Evolutionary conservation across 1,139 yeast species (phyloP).

Genomic region (Casaregolazyma lundiana): DNA sequence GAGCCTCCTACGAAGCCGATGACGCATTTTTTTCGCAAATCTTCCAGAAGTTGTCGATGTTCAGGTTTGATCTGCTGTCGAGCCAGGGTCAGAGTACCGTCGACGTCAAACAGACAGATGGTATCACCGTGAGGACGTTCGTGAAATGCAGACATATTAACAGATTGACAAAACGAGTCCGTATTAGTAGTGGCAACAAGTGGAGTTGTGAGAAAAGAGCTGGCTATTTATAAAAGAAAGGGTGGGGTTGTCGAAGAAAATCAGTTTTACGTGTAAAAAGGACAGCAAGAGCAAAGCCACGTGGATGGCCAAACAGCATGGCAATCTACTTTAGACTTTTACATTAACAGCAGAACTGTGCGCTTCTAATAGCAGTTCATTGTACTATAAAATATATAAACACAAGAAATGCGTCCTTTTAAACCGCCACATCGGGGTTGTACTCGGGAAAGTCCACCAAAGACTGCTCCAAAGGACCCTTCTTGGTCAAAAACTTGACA

Average conservation of each 20-base stretch:
- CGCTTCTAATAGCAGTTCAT: background rate
- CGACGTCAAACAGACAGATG: slow-evolving; percentile 87
- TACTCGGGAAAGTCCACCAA: slow-evolving; percentile 92
- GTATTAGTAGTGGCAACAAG: background rate
- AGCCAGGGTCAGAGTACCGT: slow-evolving; percentile 97
- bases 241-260: too few species aligned
- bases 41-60: slow-evolving; percentile 63
- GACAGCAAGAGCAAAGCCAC: too few species aligned
- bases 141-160: slow-evolving; percentile 23
- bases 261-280: too few species aligned
- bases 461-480: slow-evolving; percentile 93
- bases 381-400: background rate
- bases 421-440: slow-evolving; percentile 39
- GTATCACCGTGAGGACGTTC: slow-evolving; percentile 37
- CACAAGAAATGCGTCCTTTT: slow-evolving; percentile 11
- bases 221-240: background rate
- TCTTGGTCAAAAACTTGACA: slow-evolving; percentile 95
- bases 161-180: background rate
- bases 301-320: too few species aligned
- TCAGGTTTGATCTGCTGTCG: slow-evolving; percentile 78
- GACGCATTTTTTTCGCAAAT: slow-evolving; percentile 83
- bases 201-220: too few species aligned
- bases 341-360: too few species aligned
- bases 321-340: too few species aligned
- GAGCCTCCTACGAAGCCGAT: slow-evolving; percentile 99